Base-by-base conservation (phyloP, 306 rosid genomes). In the Clitoria ternatea region DNA sequence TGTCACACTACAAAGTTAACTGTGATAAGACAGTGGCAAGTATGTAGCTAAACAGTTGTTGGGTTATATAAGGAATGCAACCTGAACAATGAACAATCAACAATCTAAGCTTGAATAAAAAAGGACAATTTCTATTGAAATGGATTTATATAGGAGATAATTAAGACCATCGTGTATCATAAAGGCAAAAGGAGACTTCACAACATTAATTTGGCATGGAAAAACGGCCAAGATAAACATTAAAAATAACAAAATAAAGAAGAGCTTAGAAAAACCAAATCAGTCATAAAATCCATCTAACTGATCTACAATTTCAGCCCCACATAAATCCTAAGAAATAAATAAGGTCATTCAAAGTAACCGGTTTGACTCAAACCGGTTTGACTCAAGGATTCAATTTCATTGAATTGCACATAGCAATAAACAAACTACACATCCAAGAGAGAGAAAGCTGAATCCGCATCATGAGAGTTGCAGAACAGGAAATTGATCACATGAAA, bases 311-410 rank as follows among this genome's bases (percentile, higher is more conserved):
- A 32, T 71, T 43, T 53, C 32, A 9, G 7, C 23, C 62, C 73
- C 48, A 74, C 23, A 68, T 18, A 12, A 68, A 76, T 13, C 66
- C 43, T 7, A 2, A 9, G 12, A 8, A 76, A 66, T 14, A 74
- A 78, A 70, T 32, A 32, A 57, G 67, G 22, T 29, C 55, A 20
- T 47, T 56, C 24, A 57, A 18, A 22, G 33, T 66, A 69, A 73
- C 39, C 62, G n/a, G n/a, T n/a, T n/a, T n/a, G n/a, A n/a, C 66
- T n/a, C 53, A 24, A 66, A 11, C 55, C 65, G 43, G 45, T 53
- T 69, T 17, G 56, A 67, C 47, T 24, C 70, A 13, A 10, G 6
- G 18, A 56, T 32, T 77, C 19, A 80, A 74, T 57, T 61, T 36
- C 61, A 40, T 44, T 57, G 56, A 42, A 52, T 30, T 8, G 12